These are phyloP conservation scores for Fraxinus baroniana DNA, from an alignment of 305 asterid species.

Conservation along the genomic window DNA sequence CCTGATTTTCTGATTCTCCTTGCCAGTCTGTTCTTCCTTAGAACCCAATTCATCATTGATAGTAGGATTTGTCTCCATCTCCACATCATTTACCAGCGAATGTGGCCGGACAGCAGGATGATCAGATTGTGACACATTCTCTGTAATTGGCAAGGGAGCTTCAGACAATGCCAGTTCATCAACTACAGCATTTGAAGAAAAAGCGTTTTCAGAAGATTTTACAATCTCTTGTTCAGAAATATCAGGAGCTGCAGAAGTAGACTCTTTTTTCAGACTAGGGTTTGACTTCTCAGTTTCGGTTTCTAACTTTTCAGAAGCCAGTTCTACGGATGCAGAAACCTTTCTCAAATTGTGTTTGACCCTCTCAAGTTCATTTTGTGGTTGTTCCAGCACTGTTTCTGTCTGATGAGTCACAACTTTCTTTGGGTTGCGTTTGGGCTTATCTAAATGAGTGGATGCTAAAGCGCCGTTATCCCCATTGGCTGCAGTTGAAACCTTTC, in stretches of 20 bases:
- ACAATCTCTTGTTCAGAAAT: conserved; percentile 36
- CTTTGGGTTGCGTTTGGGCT: conserved; percentile 64
- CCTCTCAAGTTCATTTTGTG: conserved; percentile 78
- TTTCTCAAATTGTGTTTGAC: conserved; percentile 78
- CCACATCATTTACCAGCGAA: conserved; percentile 46
- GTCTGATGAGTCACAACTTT: conserved; percentile 46
- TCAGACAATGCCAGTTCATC: conserved; percentile 40
- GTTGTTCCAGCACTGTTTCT: conserved; percentile 63
- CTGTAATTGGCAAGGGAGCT: conserved; percentile 34
- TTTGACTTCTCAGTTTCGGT: conserved; percentile 49
- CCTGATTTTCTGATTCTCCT: conserved; percentile 59
- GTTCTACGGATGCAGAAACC: conserved; percentile 60
- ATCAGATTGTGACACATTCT: conserved; percentile 27
- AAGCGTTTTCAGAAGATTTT: conserved; percentile 38
- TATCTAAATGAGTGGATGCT: conserved; percentile 57
- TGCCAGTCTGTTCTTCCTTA: conserved; percentile 58
- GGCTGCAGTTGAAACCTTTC: conserved; percentile 48
- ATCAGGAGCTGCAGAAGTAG: conserved; percentile 36
- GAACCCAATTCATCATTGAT: conserved; percentile 47
- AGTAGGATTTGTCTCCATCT: conserved; percentile 29
- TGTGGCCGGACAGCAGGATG: conserved; percentile 42
- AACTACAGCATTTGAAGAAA: conserved; percentile 28
- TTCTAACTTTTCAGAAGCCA: conserved; percentile 53
- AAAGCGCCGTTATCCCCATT: conserved; percentile 48
- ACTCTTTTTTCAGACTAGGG: conserved; percentile 34